Percentiles rank a stretch among this genome's conserved stretches.
These are phyloP conservation scores for Monosporozyma unispora DNA, from an alignment of 805 yeast species.

Conservation along the genomic window DNA sequence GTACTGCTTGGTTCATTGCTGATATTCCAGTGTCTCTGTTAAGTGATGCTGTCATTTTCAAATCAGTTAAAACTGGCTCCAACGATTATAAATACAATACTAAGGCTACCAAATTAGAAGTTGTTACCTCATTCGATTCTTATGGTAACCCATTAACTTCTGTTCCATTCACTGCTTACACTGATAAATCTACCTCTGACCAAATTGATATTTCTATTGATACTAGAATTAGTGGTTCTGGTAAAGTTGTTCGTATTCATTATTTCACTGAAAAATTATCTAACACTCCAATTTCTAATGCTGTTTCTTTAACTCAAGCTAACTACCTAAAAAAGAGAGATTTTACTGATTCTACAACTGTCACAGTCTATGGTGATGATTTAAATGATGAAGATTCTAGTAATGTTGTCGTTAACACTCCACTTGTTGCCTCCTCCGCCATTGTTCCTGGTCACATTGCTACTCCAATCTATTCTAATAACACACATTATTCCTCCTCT, in stretches of 20 bases:
- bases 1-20: slow-evolving; percentile 24
- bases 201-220: slow-evolving; percentile 13
- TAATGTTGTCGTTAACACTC: not conserved
- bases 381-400: slow-evolving; percentile 7
- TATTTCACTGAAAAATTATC: slow-evolving; percentile 15
- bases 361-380: slow-evolving; percentile 4
- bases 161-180: slow-evolving; percentile 19
- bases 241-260: slow-evolving; percentile 21
- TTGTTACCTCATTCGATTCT: slow-evolving; percentile 18
- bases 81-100: slow-evolving; percentile 15
- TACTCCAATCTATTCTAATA: not conserved
- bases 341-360: slow-evolving; percentile 8
- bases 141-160: slow-evolving; percentile 20
- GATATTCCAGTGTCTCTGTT: slow-evolving; percentile 21
- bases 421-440: not conserved
- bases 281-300: slow-evolving; percentile 10
- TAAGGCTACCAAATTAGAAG: slow-evolving; percentile 13
- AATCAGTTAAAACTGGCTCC: slow-evolving; percentile 11
- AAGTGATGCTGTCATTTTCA: slow-evolving; percentile 12
- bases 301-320: slow-evolving; percentile 5
- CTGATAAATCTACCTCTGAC: slow-evolving; percentile 19
- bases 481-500: not conserved
- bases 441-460: not conserved
- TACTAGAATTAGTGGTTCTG: slow-evolving; percentile 21
- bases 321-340: slow-evolving; percentile 9